Base-by-base conservation (phyloP, 352 stramenopile species). In the Phytophthora cactorum region DNA sequence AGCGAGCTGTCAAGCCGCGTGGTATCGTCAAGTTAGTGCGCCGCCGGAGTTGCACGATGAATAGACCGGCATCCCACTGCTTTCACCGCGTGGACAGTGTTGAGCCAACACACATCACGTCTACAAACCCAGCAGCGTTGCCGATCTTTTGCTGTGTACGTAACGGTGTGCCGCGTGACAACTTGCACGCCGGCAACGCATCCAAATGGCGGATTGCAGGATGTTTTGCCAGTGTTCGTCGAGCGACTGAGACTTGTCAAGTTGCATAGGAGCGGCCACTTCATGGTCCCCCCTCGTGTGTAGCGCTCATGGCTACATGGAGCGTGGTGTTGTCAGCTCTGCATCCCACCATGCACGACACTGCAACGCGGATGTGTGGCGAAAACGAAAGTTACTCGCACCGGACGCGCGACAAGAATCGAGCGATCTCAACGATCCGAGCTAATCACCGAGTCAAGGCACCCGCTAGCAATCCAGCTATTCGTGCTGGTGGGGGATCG, bases 381-480 rank as follows among this genome's bases (percentile, higher is more conserved):
- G 61, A 69, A 74, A 74, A 69, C 36, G 61, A 66, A 61, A 70
- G 61, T 70, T 70, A 70, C 66, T 70, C 60, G 66, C 66, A 54
- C 53, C 50, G 53, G 64, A 52, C 56, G 57, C 44, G 52, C 53
- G 66, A 64, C 54, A 68, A 61, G 52, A 65, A 69, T 59, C 53
- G 53, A 57, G 52, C 47, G 52, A 68, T 62, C 52, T 50, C 58
- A 32, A 59, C 59, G 64, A 72, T 67, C 64, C 38, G 45, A 63
- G 52, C 65, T 66, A 66, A 67, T 66, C 63, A 41, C 50, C 34
- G 56, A 56, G 38, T 59, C 63, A 61, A 61, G 10, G 2, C 36
- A 43, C 36, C 36, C 36, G 56, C 44, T 8, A 62, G 59, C 59
- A 68, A 68, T 65, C 58, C 44, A 72, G 62, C 62, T 52, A 34